Base-by-base conservation (phyloP, 345 rosid genomes). In the Gossypium arboreum region DNA sequence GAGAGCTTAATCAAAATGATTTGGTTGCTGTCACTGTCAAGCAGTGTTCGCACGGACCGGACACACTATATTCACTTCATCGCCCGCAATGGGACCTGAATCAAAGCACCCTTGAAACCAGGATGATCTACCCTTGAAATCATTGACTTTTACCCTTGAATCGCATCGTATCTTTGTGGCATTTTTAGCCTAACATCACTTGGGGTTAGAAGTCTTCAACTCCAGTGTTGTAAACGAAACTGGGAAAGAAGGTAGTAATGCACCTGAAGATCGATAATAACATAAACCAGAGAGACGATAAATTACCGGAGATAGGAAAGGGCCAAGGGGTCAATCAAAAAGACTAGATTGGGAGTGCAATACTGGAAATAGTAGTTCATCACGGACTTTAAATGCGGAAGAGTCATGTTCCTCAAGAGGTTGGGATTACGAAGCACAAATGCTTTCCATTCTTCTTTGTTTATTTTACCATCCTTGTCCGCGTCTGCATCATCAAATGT, bases 401-500 rank as follows among this genome's bases (percentile, higher is more conserved):
- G 86, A 72, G 93, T 89, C 93, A 87, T 86, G 82, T 86, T 86
- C 83, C 55, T 85, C 82, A 89, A 80, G 15, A 89, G 76, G 34
- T 82, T 55, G 7, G 93, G 93, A 78, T 86, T 57, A 72, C 74
- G 78, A 52, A 79, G 68, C 63, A 68, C 90, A 52, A 87, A 89
- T 2, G 68, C 82, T 74, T 82, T 89, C 93, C 93, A 89, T 54
- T 86, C 90, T 47, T 77, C 82, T 77, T 79, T 83, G 71, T 73
- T 66, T 79, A 89, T 89, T 83, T 61, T 86, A 45, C 93, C 91
- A 59, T 89, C 91, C 68, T 73, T 76, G 67, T 89, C 88, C 0
- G 75, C 67, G 70, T 89, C 90, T n/a, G 84, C 90, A 62, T 87
- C 93, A 0, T 73, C 86, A 84, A 89, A 89, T 15, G 94, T 89